Evolutionary conservation across 768 basidiomycete genomes (phyloP), one percentile per base, ranked within the genome.

Genomic region (Lentinula boryana): DNA sequence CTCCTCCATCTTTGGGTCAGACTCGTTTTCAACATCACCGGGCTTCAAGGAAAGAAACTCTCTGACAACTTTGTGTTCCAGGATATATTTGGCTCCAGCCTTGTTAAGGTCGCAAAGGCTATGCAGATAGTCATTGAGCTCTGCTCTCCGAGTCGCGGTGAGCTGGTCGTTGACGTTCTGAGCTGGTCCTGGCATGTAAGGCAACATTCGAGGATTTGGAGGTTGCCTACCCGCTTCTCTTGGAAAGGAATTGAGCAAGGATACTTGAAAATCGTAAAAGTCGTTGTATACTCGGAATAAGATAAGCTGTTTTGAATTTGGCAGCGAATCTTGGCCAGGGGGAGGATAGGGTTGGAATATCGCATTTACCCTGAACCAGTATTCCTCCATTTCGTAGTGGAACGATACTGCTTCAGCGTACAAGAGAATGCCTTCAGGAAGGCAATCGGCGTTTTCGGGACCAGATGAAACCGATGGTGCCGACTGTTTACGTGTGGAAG

Each of bases 131-230:
- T 89, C 87, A 67, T 97, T 91, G 32, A 99, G 80, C 68, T 98
- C 97, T 18, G 77, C 79, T 62, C 88, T 83, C 58, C 97, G 80
- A 36, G 84, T 82, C 15, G 88, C 85, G 31, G 95, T 96, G 64
- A 98, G 79, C 43, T 81, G 79, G 64, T 93, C 89, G 74, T 95
- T 88, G 36, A 98, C 93, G 18, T 86, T 76, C 27, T 89, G 80
- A 6, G 90, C 84, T 5, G 95, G 97, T 2, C 97, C 97, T 2
- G 97, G 97, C 97, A 99, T 99, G 74, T 86, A 98, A 1, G 97
- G 97, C 31, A 99, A 77, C 55, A 96, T 89, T 38, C 97, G 83
- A 8, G 80, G 79, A 63, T 84, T 76, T 32, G 80, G 79, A 9
- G 83, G 77, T 38, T 86, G 74, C 15, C 91, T 84, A 21, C 97